Base-by-base conservation (phyloP, 371 early-diverging fungal genomes). In the Massospora cicadina region DNA sequence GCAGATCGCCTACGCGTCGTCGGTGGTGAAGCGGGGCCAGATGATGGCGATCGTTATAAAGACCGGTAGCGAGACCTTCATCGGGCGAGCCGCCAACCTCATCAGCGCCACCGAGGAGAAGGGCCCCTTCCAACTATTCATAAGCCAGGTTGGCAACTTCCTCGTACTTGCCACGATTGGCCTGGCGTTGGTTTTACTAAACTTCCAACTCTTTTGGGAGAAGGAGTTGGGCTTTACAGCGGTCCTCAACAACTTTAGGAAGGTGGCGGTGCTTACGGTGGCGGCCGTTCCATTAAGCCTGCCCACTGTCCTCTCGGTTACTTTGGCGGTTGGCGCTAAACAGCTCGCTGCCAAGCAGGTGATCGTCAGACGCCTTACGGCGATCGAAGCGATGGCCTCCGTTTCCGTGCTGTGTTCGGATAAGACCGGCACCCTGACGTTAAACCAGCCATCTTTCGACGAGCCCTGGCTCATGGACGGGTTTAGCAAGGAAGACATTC, bases 231-330 rank as follows among this genome's bases (percentile, higher is more conserved):
- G n/a, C n/a, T n/a, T n/a, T n/a, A n/a, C n/a, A n/a, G 55, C 43
- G 57, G 65, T 61, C 65, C 68, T 88, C 32, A 71, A 72, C 2
- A 79, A 89, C 2, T 77, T 97, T 59, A 75, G 86, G 60, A 77
- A 89, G 57, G 89, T 91, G 67, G 84, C 96, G 0, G 84, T 94
- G 33, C 74, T 98, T 54, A 94, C 96, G 10, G 87, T 96, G 55
- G 95, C 96, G 61, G 97, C 97, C 63, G 94, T 98, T 66, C 98
- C 98, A 32, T 92, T 95, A 65, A 93, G 95, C 70, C 80, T 95
- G 26, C 95, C 93, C 12, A 91, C 97, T n/a, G 93, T 95, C 66
- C 81, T 96, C 80, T 91, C 94, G 0, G 93, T 93, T 12, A 95
- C 95, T 58, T 91, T 95, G 90, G 95, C 95, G 10, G 84, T 94